Conservation (phyloP, 768 basidiomycete species). For the Psilocybe subaeruginosa region DNA sequence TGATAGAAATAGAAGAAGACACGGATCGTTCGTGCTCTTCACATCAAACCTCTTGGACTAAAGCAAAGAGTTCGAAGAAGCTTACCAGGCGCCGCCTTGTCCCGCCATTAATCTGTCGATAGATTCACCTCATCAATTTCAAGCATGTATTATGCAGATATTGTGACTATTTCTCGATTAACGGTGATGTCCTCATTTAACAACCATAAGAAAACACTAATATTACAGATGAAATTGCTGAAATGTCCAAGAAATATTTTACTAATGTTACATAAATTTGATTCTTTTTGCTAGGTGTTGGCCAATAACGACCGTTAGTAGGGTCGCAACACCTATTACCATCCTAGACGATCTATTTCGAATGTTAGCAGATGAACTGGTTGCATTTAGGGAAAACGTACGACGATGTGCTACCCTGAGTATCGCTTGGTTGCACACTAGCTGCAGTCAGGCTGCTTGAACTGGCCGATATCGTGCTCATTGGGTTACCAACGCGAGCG, state of each 20-base stretch:
- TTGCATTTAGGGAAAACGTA: background rate
- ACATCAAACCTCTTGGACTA: background rate
- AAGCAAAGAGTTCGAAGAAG: background rate
- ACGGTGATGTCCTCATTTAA: background rate
- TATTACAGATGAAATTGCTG: background rate
- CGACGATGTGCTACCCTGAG: slow-evolving; percentile 6
- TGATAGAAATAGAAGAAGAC: slow-evolving; percentile 7
- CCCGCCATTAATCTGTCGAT: background rate
- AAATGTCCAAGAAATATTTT: background rate
- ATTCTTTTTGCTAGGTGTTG: background rate
- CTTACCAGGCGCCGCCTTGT: too few relatives aligned
- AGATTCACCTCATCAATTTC: background rate
- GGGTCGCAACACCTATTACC: background rate
- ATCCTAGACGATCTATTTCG: background rate
- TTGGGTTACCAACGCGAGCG: slow-evolving; percentile 59
- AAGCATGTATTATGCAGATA: background rate
- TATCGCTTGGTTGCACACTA: slow-evolving; percentile 3
- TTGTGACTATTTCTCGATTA: background rate
- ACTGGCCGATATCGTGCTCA: background rate
- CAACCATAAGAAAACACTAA: background rate
- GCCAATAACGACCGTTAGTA: background rate
- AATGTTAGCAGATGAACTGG: background rate
- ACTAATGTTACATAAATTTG: background rate
- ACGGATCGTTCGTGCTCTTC: background rate
- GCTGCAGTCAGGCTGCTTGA: background rate